Evolutionary conservation across 2,329 filamentous ascomycete genomes (phyloP).

Genomic region (Westerdykella sp.): DNA sequence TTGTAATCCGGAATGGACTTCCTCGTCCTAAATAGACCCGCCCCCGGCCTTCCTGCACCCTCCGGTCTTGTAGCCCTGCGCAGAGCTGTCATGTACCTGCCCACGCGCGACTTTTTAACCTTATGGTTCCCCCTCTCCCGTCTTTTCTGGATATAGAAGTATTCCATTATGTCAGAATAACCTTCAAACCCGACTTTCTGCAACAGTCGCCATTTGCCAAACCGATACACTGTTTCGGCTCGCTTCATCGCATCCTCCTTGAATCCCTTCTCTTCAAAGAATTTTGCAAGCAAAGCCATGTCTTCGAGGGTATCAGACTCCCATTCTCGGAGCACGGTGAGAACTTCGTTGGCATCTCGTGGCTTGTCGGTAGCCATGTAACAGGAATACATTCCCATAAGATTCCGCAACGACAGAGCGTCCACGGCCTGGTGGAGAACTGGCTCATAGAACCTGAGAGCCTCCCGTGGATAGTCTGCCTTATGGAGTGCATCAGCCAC

Average conservation of each 20-base stretch:
- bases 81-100: slow-evolving; percentile 21
- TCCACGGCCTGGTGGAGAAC: slow-evolving; percentile 27
- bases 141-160: slow-evolving; percentile 20
- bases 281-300: slow-evolving; percentile 70
- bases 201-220: slow-evolving; percentile 43
- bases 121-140: slow-evolving; percentile 24
- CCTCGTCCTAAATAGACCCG: slow-evolving; percentile 25
- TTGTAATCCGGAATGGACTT: slow-evolving; percentile 10
- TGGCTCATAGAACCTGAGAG: slow-evolving; percentile 53
- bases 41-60: slow-evolving; percentile 10
- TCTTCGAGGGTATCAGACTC: slow-evolving; percentile 69
- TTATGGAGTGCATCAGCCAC: slow-evolving; percentile 55
- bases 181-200: slow-evolving; percentile 41
- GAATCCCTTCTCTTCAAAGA: slow-evolving; percentile 67
- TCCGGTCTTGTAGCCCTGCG: slow-evolving; percentile 17
- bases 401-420: slow-evolving; percentile 25
- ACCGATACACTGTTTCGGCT: slow-evolving; percentile 65
- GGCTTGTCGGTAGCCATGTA: slow-evolving; percentile 59
- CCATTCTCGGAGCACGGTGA: slow-evolving; percentile 65
- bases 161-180: slow-evolving; percentile 22
- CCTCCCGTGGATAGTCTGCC: slow-evolving; percentile 47
- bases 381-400: slow-evolving; percentile 48
- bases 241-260: slow-evolving; percentile 45
- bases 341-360: slow-evolving; percentile 68
- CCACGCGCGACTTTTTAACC: slow-evolving; percentile 22